Evolutionary conservation across 176 grass and related monocot genomes (phyloP).

Genomic region (Avena atlantica): DNA sequence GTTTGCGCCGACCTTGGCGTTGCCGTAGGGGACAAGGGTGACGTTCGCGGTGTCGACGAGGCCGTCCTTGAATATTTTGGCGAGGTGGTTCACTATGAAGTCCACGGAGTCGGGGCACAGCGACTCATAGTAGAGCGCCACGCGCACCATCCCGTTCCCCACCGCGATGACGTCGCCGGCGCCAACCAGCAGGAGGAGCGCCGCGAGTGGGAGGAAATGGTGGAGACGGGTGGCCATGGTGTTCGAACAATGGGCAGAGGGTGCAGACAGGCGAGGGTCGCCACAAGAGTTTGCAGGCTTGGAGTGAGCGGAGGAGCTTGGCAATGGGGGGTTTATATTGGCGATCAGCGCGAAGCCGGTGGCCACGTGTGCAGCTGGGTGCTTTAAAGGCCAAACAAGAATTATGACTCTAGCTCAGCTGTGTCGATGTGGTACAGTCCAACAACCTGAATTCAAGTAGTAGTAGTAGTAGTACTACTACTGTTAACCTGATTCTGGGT

Average conservation of each 20-base stretch:
- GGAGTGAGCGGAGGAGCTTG: neutral
- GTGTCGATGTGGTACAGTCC: neutral
- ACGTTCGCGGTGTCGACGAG: conserved; percentile 41
- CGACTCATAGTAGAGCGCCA: conserved; percentile 64
- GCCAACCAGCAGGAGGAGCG: conserved; percentile 17
- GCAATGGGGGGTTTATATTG: neutral
- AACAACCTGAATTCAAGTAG: neutral
- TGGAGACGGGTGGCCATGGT: neutral
- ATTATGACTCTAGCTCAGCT: neutral
- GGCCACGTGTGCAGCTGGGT: conserved; percentile 31
- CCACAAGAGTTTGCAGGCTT: neutral
- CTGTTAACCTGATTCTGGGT: neutral
- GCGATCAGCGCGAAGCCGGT: neutral
- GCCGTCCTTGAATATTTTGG: conserved; percentile 49
- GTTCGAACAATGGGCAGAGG: neutral
- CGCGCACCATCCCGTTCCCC: conserved; percentile 31
- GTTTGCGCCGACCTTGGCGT: conserved; percentile 37
- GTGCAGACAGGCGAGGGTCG: neutral
- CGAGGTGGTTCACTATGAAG: conserved; percentile 55
- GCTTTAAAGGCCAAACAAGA: conserved; percentile 15
- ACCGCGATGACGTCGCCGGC: neutral
- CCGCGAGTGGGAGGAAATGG: neutral
- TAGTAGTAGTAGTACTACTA: neutral
- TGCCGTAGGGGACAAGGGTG: conserved; percentile 58
- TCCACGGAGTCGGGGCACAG: conserved; percentile 54